Conservation (phyloP, 148 eudicot species). For the Camellia granthamiana region DNA sequence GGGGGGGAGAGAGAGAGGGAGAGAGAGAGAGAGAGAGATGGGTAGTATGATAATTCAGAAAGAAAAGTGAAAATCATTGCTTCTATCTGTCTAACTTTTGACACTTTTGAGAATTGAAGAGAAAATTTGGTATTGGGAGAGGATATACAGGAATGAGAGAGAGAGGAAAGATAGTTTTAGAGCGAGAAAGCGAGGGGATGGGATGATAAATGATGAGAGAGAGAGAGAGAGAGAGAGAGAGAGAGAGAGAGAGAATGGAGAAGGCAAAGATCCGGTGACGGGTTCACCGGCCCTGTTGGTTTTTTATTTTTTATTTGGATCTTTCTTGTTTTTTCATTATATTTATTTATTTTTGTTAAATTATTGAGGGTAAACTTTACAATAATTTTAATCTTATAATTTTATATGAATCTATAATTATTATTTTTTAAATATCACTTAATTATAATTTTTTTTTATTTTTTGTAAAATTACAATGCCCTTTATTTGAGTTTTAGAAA, state of each 20-base stretch:
- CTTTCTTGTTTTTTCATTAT: not conserved
- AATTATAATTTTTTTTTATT: too few relatives aligned
- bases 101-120: slow-evolving; percentile 27
- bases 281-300: slow-evolving; percentile 26
- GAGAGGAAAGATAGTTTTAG: not conserved
- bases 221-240: too few relatives aligned
- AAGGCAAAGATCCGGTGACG: slow-evolving; percentile 20
- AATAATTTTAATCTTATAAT: too few relatives aligned
- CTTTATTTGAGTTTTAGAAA: too few relatives aligned
- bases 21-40: not conserved
- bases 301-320: not conserved
- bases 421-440: too few relatives aligned
- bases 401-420: too few relatives aligned
- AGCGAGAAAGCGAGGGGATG: slow-evolving; percentile 6
- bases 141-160: slow-evolving; percentile 17
- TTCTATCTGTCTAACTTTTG: slow-evolving; percentile 27
- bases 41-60: not conserved
- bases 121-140: slow-evolving; percentile 10
- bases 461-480: too few relatives aligned
- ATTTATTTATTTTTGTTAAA: too few relatives aligned
- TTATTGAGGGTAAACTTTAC: too few relatives aligned
- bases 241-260: too few relatives aligned
- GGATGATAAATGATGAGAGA: too few relatives aligned
- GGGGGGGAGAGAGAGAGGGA: too few relatives aligned
- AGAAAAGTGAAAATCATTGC: slow-evolving; percentile 34